Evolutionary conservation across 2,329 filamentous ascomycete genomes (phyloP).

Genomic region (Fusarium torreyae): DNA sequence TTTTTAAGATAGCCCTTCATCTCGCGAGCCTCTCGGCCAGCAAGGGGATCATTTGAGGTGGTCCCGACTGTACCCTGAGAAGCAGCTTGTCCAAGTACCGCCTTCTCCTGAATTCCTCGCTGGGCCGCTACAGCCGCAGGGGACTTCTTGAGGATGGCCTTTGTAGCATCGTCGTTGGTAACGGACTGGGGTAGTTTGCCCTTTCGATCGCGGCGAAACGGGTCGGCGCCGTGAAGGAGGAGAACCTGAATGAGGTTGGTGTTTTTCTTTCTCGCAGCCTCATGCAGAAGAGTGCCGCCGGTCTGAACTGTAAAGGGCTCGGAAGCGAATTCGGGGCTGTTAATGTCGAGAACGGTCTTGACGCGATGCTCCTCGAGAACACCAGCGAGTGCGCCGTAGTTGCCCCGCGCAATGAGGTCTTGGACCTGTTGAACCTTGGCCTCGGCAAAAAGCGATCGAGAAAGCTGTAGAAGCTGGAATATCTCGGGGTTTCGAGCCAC

Average conservation of each 20-base stretch:
- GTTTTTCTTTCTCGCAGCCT: slow-evolving; percentile 91
- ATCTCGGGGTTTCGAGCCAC: slow-evolving; percentile 93
- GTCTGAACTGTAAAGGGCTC: slow-evolving; percentile 82
- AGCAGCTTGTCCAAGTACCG: slow-evolving; percentile 84
- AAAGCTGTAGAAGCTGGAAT: slow-evolving; percentile 93
- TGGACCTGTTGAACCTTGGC: slow-evolving; percentile 88
- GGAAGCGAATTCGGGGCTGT: slow-evolving; percentile 88
- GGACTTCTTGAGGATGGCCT: slow-evolving; percentile 91
- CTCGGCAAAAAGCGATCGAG: slow-evolving; percentile 91
- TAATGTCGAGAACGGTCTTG: slow-evolving; percentile 91
- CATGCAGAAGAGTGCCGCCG: slow-evolving; percentile 94
- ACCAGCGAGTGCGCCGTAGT: slow-evolving; percentile 84
- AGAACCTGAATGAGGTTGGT: slow-evolving; percentile 90
- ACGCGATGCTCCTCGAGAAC: slow-evolving; percentile 88
- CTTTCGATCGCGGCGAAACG: slow-evolving; percentile 93
- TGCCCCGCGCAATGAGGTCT: slow-evolving; percentile 77
- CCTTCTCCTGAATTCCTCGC: slow-evolving; percentile 96
- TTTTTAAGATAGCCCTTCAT: slow-evolving; percentile 99
- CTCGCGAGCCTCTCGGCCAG: slow-evolving; percentile 89
- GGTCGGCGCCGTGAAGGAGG: slow-evolving; percentile 93
- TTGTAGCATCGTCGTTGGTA: slow-evolving; percentile 92
- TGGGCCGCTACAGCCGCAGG: slow-evolving; percentile 95
- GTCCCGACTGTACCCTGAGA: slow-evolving; percentile 69
- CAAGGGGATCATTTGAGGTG: slow-evolving; percentile 71
- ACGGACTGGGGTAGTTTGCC: slow-evolving; percentile 97